phyloP scores from a whole-genome alignment of 2,329 filamentous ascomycete species.

The Emmonsiellopsis sp. region DNA sequence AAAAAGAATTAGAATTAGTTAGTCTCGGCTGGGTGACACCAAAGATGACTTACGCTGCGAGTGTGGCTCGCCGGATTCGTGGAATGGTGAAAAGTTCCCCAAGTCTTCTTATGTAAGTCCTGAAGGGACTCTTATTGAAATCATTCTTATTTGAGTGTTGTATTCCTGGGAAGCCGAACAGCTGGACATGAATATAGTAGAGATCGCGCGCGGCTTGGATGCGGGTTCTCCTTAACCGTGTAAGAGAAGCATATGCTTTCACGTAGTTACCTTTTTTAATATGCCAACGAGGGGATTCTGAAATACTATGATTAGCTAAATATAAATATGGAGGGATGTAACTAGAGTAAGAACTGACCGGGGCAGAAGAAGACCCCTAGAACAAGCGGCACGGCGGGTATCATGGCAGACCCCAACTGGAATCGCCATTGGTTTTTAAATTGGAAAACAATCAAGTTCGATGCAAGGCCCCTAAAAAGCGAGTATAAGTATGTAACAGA shows the following conservation, averaged over 20 bases:
- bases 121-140: conserved; percentile 37
- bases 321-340: too few relatives aligned
- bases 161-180: too few relatives aligned
- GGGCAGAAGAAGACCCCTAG: conserved; percentile 53
- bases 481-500: conserved; percentile 34
- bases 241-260: conserved; percentile 52
- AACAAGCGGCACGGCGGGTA: conserved; percentile 55
- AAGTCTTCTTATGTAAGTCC: conserved; percentile 54
- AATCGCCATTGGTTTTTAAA: conserved; percentile 57
- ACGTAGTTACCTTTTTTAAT: conserved; percentile 57
- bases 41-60: conserved; percentile 48
- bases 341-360: conserved; percentile 14
- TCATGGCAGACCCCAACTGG: conserved; percentile 55
- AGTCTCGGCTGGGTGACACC: too few relatives aligned
- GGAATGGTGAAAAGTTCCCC: conserved; percentile 42
- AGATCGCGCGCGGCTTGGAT: conserved; percentile 55
- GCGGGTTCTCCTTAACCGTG: conserved; percentile 47
- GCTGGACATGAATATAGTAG: conserved; percentile 50
- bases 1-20: too few relatives aligned
- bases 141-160: conserved; percentile 21
- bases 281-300: conserved; percentile 54
- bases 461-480: conserved; percentile 54
- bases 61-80: conserved; percentile 51
- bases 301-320: too few relatives aligned
- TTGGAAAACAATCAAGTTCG: conserved; percentile 58